A percentile compares a stretch with the other conserved stretches of the same genome.
Conservation (phyloP, 2,329 filamentous ascomycete genomes). For the Fusarium sp. region DNA sequence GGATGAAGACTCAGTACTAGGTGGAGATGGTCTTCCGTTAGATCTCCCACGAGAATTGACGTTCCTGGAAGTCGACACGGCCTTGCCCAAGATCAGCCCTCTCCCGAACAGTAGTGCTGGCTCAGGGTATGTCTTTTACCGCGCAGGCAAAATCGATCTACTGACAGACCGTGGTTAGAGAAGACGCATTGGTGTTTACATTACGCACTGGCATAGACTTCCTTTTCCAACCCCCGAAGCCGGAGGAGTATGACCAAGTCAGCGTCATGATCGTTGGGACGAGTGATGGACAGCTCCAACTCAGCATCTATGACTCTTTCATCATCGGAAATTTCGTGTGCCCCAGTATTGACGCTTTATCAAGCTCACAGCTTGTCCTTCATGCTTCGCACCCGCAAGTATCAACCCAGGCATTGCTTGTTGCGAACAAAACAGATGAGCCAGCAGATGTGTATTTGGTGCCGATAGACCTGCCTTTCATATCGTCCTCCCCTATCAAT, state of each 20-base stretch:
- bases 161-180: constrained; percentile 45
- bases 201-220: constrained; percentile 75
- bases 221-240: constrained; percentile 71
- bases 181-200: constrained; percentile 74
- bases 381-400: constrained; percentile 79
- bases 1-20: constrained; percentile 4
- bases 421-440: constrained; percentile 53
- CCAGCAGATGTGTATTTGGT: constrained; percentile 64
- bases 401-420: constrained; percentile 80
- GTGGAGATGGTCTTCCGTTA: constrained; percentile 40
- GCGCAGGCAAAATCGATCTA: not conserved
- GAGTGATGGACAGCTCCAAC: constrained; percentile 75
- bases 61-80: constrained; percentile 79
- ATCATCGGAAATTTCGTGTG: constrained; percentile 75
- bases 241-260: constrained; percentile 76
- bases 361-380: constrained; percentile 55
- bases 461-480: constrained; percentile 85
- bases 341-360: constrained; percentile 49
- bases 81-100: constrained; percentile 80
- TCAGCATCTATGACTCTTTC: constrained; percentile 89
- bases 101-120: constrained; percentile 71
- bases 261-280: constrained; percentile 83
- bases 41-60: constrained; percentile 79
- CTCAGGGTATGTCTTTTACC: constrained; percentile 60
- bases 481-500: constrained; percentile 81